These are phyloP conservation scores for Globisporangium emineosum DNA, from an alignment of 352 stramenopile genomes.

Conservation along the genomic window DNA sequence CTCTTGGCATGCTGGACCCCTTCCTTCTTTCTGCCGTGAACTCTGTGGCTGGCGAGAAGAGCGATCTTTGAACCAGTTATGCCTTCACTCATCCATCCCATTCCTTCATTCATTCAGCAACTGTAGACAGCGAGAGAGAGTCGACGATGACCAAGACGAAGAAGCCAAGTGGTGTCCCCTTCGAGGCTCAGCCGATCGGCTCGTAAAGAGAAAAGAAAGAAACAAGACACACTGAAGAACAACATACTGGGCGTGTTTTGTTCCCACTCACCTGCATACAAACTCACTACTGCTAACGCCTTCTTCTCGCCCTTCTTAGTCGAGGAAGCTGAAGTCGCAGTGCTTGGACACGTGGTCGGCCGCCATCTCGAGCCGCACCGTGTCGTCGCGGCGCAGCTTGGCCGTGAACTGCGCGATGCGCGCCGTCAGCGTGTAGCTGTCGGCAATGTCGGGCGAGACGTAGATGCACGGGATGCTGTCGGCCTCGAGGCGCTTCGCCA, in stretches of 20 bases:
- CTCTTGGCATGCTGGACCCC: not conserved
- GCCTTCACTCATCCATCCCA: not conserved
- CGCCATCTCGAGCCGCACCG: slow-evolving; percentile 69
- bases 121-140: slow-evolving; percentile 13
- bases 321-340: slow-evolving; percentile 78
- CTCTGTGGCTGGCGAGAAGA: not conserved
- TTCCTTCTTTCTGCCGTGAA: not conserved
- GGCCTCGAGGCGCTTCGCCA: slow-evolving; percentile 63
- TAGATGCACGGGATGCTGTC: slow-evolving; percentile 89
- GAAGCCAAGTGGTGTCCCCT: not conserved
- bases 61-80: not conserved
- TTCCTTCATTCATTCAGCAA: slow-evolving; percentile 12
- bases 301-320: slow-evolving; percentile 14
- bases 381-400: slow-evolving; percentile 78
- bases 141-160: not conserved
- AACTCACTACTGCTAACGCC: not conserved
- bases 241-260: too few relatives aligned
- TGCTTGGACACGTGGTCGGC: slow-evolving; percentile 78
- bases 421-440: slow-evolving; percentile 86
- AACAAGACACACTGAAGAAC: slow-evolving; percentile 2
- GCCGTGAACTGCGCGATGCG: slow-evolving; percentile 78
- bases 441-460: slow-evolving; percentile 73
- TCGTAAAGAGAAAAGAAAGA: not conserved
- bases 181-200: not conserved
- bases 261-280: not conserved